phyloP scores from a whole-genome alignment of 352 stramenopile genomes.

The Peronosclerospora sorghi region DNA sequence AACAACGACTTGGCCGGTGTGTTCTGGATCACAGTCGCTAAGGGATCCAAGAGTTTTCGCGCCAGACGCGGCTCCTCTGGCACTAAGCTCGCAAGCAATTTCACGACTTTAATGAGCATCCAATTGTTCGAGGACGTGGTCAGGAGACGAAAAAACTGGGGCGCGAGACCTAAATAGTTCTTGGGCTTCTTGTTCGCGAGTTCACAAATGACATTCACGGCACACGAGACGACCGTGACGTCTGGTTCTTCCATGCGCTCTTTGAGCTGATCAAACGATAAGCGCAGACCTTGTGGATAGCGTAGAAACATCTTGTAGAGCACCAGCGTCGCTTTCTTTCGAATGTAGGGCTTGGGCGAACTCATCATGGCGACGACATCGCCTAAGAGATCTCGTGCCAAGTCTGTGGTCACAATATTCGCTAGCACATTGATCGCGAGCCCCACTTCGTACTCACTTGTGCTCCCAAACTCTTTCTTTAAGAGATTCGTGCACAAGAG shows the following conservation, averaged over 20 bases:
- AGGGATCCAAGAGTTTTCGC: constrained; percentile 95
- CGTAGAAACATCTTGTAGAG: constrained; percentile 98
- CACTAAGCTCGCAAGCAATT: constrained; percentile 95
- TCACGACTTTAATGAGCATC: constrained; percentile 99
- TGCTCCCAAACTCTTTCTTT: constrained; percentile 92
- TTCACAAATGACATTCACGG: constrained; percentile 99
- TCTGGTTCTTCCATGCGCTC: constrained; percentile 93
- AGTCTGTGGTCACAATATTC: constrained; percentile 97
- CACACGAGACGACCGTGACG: constrained; percentile 93
- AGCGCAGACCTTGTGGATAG: constrained; percentile 94
- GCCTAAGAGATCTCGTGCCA: constrained; percentile 89
- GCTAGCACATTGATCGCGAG: constrained; percentile 96
- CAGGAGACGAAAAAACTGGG: constrained; percentile 97
- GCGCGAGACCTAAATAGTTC: constrained; percentile 96
- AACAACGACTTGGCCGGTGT: constrained; percentile 97
- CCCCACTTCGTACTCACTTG: constrained; percentile 93
- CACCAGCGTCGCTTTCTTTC: constrained; percentile 97
- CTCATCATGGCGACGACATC: constrained; percentile 89
- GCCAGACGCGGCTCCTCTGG: constrained; percentile 95
- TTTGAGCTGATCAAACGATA: constrained; percentile 98
- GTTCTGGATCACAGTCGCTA: constrained; percentile 95
- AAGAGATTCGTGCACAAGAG: constrained; percentile 97
- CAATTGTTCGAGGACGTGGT: constrained; percentile 98
- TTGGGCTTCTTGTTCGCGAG: constrained; percentile 97
- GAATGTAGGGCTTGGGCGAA: constrained; percentile 92